These are phyloP conservation scores for Aspergillus incahuasiensis DNA, from an alignment of 495 filamentous ascomycete species.

Conservation along the genomic window DNA sequence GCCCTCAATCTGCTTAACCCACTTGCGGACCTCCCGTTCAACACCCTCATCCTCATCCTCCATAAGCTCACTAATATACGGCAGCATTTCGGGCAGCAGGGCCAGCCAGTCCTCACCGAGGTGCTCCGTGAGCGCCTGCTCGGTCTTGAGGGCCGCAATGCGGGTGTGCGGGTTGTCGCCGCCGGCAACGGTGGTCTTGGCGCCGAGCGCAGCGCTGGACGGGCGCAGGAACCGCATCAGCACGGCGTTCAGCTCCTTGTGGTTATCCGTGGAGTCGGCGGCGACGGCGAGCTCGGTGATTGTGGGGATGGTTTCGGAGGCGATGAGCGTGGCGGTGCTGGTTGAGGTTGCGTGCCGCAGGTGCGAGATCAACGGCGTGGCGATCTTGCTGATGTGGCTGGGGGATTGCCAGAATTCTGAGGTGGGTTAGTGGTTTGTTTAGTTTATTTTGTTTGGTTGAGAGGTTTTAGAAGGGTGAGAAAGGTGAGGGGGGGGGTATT, in stretches of 20 bases:
- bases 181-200: conserved; percentile 41
- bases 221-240: conserved; percentile 74
- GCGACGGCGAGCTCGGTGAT: conserved; percentile 75
- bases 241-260: conserved; percentile 74
- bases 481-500: conserved; percentile 5
- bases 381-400: conserved; percentile 69
- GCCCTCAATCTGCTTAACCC: conserved; percentile 83
- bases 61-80: conserved; percentile 86
- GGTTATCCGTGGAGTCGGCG: conserved; percentile 77
- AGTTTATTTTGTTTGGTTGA: neutral
- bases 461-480: too few relatives aligned
- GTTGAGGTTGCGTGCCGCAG: conserved; percentile 52
- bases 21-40: conserved; percentile 77
- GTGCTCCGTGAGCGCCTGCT: conserved; percentile 69
- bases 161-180: conserved; percentile 49
- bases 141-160: conserved; percentile 70
- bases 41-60: conserved; percentile 94
- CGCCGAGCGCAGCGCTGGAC: conserved; percentile 47
- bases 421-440: conserved; percentile 8
- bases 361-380: conserved; percentile 62
- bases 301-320: conserved; percentile 46
- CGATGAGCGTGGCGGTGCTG: conserved; percentile 33
- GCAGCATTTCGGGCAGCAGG: conserved; percentile 88
- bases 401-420: conserved; percentile 85
- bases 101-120: conserved; percentile 90